Percentiles rank a stretch among this genome's conserved stretches.
phyloP scores from a whole-genome alignment of 805 yeast species.

The Cyberlindnera saturnus region DNA sequence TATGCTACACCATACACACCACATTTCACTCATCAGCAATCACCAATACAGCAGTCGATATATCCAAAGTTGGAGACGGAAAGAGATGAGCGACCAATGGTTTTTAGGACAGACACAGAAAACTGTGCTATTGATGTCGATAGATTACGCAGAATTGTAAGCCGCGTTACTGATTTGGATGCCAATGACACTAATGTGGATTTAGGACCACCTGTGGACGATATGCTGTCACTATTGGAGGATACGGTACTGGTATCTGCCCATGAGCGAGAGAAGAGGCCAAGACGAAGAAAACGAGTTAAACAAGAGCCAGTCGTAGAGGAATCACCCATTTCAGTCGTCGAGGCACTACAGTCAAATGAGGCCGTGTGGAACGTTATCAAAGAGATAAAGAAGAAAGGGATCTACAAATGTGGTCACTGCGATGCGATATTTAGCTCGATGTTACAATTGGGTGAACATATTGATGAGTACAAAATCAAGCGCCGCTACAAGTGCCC shows the following conservation, averaged over 20 bases:
- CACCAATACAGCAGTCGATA: background rate
- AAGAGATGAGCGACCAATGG: background rate
- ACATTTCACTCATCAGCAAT: background rate
- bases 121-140: background rate
- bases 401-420: constrained; percentile 41
- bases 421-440: constrained; percentile 35
- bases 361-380: constrained; percentile 23
- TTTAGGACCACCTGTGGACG: background rate
- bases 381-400: constrained; percentile 33
- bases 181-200: background rate
- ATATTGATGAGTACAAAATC: constrained; percentile 36
- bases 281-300: background rate
- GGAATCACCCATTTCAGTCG: constrained; percentile 3
- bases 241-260: background rate
- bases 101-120: no score
- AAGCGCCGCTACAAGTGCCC: constrained; percentile 40
- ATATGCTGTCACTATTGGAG: no score
- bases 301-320: background rate
- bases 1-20: background rate
- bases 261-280: background rate
- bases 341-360: constrained; percentile 25
- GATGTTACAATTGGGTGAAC: constrained; percentile 33
- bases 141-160: background rate
- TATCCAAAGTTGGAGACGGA: background rate
- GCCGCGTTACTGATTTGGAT: background rate